Conservation (phyloP, 2,329 filamentous ascomycete genomes). For the Colletotrichum acutatum region DNA sequence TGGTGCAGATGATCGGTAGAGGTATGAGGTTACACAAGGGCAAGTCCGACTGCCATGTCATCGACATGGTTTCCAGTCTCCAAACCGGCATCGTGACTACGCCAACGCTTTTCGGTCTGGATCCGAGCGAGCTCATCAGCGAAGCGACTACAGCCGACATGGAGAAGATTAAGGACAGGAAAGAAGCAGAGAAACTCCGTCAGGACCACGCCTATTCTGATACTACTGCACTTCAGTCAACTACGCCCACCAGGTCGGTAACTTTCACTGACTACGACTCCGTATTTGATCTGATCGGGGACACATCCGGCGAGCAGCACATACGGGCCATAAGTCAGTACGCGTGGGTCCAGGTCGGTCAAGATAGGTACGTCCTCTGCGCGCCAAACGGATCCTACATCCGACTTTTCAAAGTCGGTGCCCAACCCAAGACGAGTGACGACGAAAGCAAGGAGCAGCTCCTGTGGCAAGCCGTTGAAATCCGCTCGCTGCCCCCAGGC, state of each 20-base stretch:
- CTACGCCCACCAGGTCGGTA: slow-evolving; percentile 56
- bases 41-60: slow-evolving; percentile 91
- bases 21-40: slow-evolving; percentile 85
- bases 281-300: slow-evolving; percentile 89
- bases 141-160: slow-evolving; percentile 73
- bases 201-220: slow-evolving; percentile 37
- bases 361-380: slow-evolving; percentile 76
- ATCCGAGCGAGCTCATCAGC: slow-evolving; percentile 81
- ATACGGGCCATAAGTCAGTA: slow-evolving; percentile 80
- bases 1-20: slow-evolving; percentile 97
- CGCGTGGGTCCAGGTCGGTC: slow-evolving; percentile 85
- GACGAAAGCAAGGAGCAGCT: slow-evolving; percentile 25
- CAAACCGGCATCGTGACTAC: slow-evolving; percentile 88
- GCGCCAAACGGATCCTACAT: slow-evolving; percentile 72
- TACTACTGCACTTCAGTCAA: not conserved
- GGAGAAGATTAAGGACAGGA: slow-evolving; percentile 61
- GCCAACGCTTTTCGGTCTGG: slow-evolving; percentile 91
- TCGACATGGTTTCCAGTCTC: slow-evolving; percentile 93
- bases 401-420: slow-evolving; percentile 57
- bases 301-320: slow-evolving; percentile 81
- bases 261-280: slow-evolving; percentile 92
- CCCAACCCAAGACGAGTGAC: not conserved
- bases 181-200: slow-evolving; percentile 54
- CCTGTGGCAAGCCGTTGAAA: slow-evolving; percentile 57
- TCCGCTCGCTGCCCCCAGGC: slow-evolving; percentile 58